Conservation (phyloP, 2,329 filamentous ascomycete species). For the Neonectria coccinea region DNA sequence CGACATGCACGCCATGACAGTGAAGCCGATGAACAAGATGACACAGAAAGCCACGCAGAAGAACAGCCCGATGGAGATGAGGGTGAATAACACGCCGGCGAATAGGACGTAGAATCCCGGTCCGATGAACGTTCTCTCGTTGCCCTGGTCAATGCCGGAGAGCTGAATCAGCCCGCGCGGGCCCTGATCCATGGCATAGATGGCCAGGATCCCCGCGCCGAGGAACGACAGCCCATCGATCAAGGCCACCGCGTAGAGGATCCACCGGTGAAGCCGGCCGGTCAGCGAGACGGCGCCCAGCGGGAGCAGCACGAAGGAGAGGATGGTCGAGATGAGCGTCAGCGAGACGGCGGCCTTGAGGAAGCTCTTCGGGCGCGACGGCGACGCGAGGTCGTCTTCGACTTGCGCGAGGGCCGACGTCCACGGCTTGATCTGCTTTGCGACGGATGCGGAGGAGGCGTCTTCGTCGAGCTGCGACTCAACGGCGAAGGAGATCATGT, state of each 20-base stretch:
- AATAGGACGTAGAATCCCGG: slow-evolving; percentile 28
- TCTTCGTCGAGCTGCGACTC: slow-evolving; percentile 3
- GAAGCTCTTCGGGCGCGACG: slow-evolving; percentile 17
- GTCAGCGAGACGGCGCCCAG: slow-evolving; percentile 28
- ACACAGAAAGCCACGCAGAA: slow-evolving; percentile 27
- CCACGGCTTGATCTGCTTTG: slow-evolving; percentile 22
- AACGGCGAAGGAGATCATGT: slow-evolving; percentile 28
- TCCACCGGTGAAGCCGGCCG: slow-evolving; percentile 23
- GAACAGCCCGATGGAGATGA: slow-evolving; percentile 31
- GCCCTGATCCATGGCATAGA: slow-evolving; percentile 32
- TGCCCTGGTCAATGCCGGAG: slow-evolving; percentile 27
- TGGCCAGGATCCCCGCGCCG: slow-evolving; percentile 26
- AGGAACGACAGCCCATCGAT: slow-evolving; percentile 23
- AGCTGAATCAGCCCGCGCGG: slow-evolving; percentile 29
- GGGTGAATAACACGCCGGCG: slow-evolving; percentile 30
- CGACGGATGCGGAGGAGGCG: slow-evolving; percentile 1
- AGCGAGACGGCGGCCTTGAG: slow-evolving; percentile 26
- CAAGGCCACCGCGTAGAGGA: slow-evolving; percentile 28
- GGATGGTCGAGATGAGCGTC: slow-evolving; percentile 21
- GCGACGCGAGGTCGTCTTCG: slow-evolving; percentile 15
- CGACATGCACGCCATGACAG: slow-evolving; percentile 18
- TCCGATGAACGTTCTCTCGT: slow-evolving; percentile 26
- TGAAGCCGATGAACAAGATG: slow-evolving; percentile 21
- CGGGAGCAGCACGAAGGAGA: slow-evolving; percentile 26
- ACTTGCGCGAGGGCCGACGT: slow-evolving; percentile 24